Conservation (phyloP, 1,139 yeast genomes). For the Debaryomyces fabryi region DNA sequence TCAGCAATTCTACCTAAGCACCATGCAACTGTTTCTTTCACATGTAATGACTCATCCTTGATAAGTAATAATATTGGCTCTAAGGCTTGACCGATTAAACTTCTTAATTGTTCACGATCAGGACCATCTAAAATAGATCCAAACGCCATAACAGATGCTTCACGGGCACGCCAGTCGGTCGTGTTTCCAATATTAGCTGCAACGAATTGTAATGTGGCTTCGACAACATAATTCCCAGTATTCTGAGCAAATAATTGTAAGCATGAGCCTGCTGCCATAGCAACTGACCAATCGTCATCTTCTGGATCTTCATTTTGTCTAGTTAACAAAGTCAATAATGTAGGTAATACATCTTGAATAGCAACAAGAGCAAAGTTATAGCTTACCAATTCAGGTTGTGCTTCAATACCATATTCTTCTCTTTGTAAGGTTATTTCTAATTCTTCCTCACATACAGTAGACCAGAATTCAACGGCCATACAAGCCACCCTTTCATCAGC, state of each 20-base stretch:
- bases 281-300: conserved; percentile 96
- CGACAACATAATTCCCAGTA: conserved; percentile 82
- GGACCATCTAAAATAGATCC: conserved; percentile 98
- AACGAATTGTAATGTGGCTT: conserved; percentile 82
- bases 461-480: conserved; percentile 99
- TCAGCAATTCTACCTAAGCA: conserved; percentile 97
- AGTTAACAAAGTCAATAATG: conserved; percentile 74
- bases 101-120: conserved; percentile 67
- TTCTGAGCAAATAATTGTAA: conserved; percentile 90
- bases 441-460: conserved; percentile 96
- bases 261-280: conserved; percentile 99
- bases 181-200: conserved; percentile 63
- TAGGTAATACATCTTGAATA: conserved; percentile 82
- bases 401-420: conserved; percentile 53
- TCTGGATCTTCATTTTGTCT: conserved; percentile 90
- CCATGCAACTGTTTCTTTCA: conserved; percentile 98
- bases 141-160: conserved; percentile 98
- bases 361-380: conserved; percentile 86
- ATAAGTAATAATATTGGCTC: conserved; percentile 75
- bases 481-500: conserved; percentile 86
- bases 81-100: conserved; percentile 77
- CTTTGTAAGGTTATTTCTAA: conserved; percentile 72
- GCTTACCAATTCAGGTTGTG: conserved; percentile 41
- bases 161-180: conserved; percentile 78
- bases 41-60: conserved; percentile 75